Conservation (phyloP, 2,329 filamentous ascomycete genomes). For the Arthrobotrys conoides region DNA sequence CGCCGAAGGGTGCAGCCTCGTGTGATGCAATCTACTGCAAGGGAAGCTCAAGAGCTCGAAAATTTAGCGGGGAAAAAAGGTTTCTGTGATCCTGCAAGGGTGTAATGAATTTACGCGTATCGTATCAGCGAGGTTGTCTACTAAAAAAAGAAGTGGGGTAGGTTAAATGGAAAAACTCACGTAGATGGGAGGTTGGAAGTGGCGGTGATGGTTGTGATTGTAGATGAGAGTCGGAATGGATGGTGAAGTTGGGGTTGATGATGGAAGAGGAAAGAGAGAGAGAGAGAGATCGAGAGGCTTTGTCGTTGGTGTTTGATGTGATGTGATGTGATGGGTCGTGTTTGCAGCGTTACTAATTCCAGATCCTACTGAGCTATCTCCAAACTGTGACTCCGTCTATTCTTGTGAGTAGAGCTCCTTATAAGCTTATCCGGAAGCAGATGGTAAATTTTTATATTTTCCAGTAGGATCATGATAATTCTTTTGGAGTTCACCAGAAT, state of each 20-base stretch:
- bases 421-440: no score
- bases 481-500: no score
- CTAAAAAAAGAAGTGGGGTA: neutral
- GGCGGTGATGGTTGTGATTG: neutral
- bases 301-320: slow-evolving; percentile 5
- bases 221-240: neutral
- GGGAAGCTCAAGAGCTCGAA: slow-evolving; percentile 58
- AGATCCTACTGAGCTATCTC: no score
- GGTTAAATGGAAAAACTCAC: slow-evolving; percentile 35
- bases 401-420: no score
- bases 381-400: no score
- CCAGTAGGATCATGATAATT: no score
- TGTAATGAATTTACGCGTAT: slow-evolving; percentile 44
- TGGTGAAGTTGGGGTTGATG: slow-evolving; percentile 26
- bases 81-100: slow-evolving; percentile 35
- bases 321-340: slow-evolving; percentile 3
- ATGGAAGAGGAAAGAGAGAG: neutral
- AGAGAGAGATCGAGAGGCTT: slow-evolving; percentile 24
- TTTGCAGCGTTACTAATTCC: no score
- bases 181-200: neutral
- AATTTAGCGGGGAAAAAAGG: slow-evolving; percentile 53
- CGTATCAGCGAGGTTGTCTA: neutral
- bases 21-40: slow-evolving; percentile 58
- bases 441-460: no score
- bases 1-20: slow-evolving; percentile 61